Evolutionary conservation across 2,329 filamentous ascomycete genomes (phyloP).

Genomic region (Ophiostoma perfectum): DNA sequence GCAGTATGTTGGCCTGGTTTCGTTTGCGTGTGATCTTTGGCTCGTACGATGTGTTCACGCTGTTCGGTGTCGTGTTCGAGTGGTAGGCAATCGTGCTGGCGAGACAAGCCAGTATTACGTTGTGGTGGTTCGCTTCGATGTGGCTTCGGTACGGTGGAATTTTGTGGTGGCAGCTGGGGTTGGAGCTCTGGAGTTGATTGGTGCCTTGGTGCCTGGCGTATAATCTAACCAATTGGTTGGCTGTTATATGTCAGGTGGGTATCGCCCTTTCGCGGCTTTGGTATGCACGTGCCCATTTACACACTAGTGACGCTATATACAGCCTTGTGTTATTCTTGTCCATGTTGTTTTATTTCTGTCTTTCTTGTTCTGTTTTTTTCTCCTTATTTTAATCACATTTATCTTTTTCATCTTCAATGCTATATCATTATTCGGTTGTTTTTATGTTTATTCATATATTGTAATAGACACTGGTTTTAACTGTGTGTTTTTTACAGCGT

Average conservation of each 20-base stretch:
- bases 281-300: not conserved
- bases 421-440: too few species aligned
- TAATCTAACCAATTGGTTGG: conserved; percentile 18
- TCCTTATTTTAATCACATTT: too few species aligned
- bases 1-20: not conserved
- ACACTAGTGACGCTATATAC: not conserved
- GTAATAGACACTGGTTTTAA: too few species aligned
- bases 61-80: not conserved
- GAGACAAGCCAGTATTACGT: not conserved
- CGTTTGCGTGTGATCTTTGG: not conserved
- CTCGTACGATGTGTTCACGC: not conserved
- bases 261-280: not conserved
- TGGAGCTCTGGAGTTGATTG: not conserved
- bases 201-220: conserved; percentile 20
- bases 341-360: too few species aligned
- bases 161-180: conserved; percentile 1
- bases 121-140: not conserved
- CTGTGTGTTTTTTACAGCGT: too few species aligned
- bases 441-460: too few species aligned
- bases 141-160: conserved; percentile 7
- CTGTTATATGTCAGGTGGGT: conserved; percentile 14
- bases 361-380: too few species aligned
- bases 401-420: too few species aligned
- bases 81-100: not conserved
- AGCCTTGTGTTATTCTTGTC: not conserved